Evolutionary conservation across 2,329 filamentous ascomycete species (phyloP).

Genomic region (Ambrosiella cleistominuta): DNA sequence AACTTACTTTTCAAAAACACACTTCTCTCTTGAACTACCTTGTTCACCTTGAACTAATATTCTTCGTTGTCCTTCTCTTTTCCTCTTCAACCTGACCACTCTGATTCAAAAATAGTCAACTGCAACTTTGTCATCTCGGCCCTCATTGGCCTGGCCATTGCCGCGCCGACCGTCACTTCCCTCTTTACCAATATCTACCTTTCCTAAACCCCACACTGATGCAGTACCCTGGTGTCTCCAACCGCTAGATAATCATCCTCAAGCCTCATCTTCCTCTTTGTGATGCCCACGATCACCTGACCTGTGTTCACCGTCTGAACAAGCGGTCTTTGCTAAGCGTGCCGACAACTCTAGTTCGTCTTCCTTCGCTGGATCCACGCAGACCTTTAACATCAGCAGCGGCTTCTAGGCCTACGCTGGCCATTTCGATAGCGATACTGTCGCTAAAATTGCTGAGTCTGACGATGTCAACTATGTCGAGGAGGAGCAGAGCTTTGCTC

Average conservation of each 20-base stretch:
- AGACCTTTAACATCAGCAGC: background rate
- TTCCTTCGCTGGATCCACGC: background rate
- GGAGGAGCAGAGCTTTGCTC: background rate
- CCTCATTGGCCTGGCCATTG: background rate
- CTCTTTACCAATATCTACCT: background rate
- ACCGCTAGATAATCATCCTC: conserved; percentile 27
- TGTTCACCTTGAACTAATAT: too few relatives aligned
- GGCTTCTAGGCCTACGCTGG: conserved; percentile 24
- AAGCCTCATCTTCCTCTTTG: conserved; percentile 20
- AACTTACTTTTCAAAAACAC: too few relatives aligned
- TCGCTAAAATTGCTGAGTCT: conserved; percentile 23
- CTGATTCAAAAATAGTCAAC: background rate
- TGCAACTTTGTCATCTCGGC: background rate
- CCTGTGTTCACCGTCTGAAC: conserved; percentile 20
- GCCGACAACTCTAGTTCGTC: conserved; percentile 14
- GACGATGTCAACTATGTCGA: conserved; percentile 22
- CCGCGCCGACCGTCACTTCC: background rate
- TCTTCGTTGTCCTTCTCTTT: background rate
- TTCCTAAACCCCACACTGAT: background rate
- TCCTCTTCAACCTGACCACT: background rate
- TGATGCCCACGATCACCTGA: conserved; percentile 20
- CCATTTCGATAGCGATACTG: conserved; percentile 24
- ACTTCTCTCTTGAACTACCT: too few relatives aligned
- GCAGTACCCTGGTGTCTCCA: background rate
- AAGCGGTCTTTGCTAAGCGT: conserved; percentile 19